phyloP scores from a whole-genome alignment of 441 rosid species.

The Gossypium schwendimanii region DNA sequence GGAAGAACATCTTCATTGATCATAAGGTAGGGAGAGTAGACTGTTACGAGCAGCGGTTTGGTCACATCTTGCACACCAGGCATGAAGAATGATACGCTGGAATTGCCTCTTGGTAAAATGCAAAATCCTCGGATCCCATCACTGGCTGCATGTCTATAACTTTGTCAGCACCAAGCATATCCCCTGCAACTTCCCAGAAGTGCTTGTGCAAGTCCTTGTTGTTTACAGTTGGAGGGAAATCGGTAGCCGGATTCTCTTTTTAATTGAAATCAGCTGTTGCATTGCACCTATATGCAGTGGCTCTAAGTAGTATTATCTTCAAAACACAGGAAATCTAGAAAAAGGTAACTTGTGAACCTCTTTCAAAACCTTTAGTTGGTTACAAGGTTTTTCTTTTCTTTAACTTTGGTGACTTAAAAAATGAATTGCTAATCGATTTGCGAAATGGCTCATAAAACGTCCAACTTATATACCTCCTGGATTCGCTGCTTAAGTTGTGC shows the following conservation, averaged over 20 bases:
- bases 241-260: slow-evolving; percentile 25
- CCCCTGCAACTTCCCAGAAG: slow-evolving; percentile 52
- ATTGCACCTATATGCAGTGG: slow-evolving; percentile 72
- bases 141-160: slow-evolving; percentile 53
- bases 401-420: neutral
- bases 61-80: slow-evolving; percentile 57
- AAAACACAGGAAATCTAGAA: neutral
- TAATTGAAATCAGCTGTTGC: slow-evolving; percentile 51
- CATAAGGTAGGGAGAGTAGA: slow-evolving; percentile 55
- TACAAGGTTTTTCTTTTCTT: neutral
- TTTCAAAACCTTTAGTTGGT: neutral
- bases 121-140: slow-evolving; percentile 87
- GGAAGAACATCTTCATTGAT: slow-evolving; percentile 68
- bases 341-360: neutral
- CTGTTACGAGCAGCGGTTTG: slow-evolving; percentile 24
- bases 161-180: slow-evolving; percentile 53
- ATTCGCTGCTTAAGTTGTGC: slow-evolving; percentile 61
- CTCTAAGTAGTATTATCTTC: slow-evolving; percentile 23
- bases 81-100: slow-evolving; percentile 62
- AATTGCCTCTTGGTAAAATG: slow-evolving; percentile 68
- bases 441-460: neutral
- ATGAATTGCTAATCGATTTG: neutral
- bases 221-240: slow-evolving; percentile 66
- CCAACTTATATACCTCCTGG: slow-evolving; percentile 50
- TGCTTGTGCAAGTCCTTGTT: slow-evolving; percentile 42